These are phyloP conservation scores for Lathyrus tuberosus DNA, from an alignment of 306 rosid species.

Conservation along the genomic window DNA sequence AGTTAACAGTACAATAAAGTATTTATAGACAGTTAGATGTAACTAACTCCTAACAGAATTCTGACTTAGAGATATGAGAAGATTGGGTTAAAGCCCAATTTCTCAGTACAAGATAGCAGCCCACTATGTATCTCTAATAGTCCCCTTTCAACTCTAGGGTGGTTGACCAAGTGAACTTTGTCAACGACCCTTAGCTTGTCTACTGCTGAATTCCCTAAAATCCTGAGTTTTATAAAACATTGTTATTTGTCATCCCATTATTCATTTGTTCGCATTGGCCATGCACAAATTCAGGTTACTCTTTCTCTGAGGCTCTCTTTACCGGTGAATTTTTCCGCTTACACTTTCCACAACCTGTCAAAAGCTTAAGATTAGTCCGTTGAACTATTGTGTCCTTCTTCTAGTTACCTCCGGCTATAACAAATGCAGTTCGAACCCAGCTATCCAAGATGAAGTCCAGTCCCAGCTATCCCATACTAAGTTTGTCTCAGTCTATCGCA, in stretches of 20 bases:
- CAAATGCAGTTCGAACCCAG: background rate
- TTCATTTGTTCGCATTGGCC: background rate
- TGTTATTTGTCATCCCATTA: background rate
- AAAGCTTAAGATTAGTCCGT: background rate
- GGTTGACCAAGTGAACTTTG: background rate
- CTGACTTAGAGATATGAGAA: background rate
- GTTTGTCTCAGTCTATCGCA: too few species aligned
- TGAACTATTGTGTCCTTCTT: background rate
- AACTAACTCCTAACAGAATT: background rate
- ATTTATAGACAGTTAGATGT: background rate
- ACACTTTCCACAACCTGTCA: background rate
- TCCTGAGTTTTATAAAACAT: background rate
- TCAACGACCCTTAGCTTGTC: background rate
- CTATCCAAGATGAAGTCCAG: background rate
- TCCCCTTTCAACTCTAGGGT: conserved; percentile 2
- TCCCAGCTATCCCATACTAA: background rate
- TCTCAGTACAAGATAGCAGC: background rate
- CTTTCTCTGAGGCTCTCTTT: background rate
- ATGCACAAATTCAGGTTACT: background rate
- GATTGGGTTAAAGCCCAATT: background rate
- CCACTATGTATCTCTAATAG: background rate
- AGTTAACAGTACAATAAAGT: background rate
- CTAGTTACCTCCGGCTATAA: background rate
- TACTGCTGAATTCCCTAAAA: background rate
- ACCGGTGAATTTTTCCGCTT: background rate